Evolutionary conservation across 1,139 yeast species (phyloP), one percentile per base, ranked within the genome.

Genomic region (Yamadazyma friedrichii): DNA sequence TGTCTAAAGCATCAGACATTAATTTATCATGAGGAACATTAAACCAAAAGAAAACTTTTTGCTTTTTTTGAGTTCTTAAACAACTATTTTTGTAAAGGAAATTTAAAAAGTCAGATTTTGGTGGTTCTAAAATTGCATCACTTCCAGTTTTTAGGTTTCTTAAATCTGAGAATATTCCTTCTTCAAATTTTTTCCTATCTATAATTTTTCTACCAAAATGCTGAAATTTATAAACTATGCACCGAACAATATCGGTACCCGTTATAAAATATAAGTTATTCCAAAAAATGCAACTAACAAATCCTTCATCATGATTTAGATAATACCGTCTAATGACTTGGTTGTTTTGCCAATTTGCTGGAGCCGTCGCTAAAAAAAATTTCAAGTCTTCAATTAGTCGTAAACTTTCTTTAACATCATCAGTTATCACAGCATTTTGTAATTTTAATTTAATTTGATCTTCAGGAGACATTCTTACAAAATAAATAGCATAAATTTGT

Each of bases 41-140:
- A 61, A 87, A 91, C 98, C 98, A 93, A 61, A 84, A 89, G 59
- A 93, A 93, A 31, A 93, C 98, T 60, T 93, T 93, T 60, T 93
- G 98, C 59, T 93, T 93, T 72, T 93, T 93, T 57, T 93, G 98
- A 1, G 98, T 93, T 52, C 96, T 76, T 17, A 93, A 73, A 60
- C 98, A 91, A 48, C 84, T 81, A 58, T 93, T 88, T 55, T 84
- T 86, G 63, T 85, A 88, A 35, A 93, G 67, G 53, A 91, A 89
- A 49, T 86, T 88, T 45, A 93, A 72, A 58, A 93, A 89, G 35
- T 82, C 84, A 0, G 96, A 88, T 57, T 88, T 82, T 8, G 98
- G 96, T 39, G 81, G 81, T 60, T 93, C 98, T 44, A 93, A 70
- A 3, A 88, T 77, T 4, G 98, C 96, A 67, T 91, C 95, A 3